Evolutionary conservation across 768 basidiomycete species (phyloP).

Genomic region (Multifurca ochricompacta): DNA sequence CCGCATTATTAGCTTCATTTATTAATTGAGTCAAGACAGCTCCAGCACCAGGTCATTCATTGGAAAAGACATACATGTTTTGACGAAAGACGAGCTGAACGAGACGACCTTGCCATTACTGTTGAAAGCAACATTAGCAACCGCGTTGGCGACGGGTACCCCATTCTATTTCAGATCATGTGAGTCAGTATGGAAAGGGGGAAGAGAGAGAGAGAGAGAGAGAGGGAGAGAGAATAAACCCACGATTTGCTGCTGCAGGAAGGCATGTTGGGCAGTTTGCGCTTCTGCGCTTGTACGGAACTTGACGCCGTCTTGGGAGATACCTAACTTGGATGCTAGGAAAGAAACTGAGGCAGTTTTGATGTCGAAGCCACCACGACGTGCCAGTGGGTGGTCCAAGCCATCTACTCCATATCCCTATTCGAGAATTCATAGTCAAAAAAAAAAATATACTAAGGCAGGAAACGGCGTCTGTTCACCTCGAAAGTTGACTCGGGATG

Average conservation of each 20-base stretch:
- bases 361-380: conserved; percentile 22
- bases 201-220: too few relatives aligned
- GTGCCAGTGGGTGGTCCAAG: conserved; percentile 22
- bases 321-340: conserved; percentile 21
- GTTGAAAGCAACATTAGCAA: conserved; percentile 39
- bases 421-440: not conserved
- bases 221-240: not conserved
- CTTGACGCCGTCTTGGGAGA: conserved; percentile 12
- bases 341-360: conserved; percentile 23
- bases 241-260: conserved; percentile 23
- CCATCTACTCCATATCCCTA: conserved; percentile 24
- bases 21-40: not conserved
- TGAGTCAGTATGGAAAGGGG: not conserved
- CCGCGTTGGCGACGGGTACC: conserved; percentile 33
- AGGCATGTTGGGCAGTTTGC: conserved; percentile 20
- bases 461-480: conserved; percentile 16
- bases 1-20: conserved; percentile 18
- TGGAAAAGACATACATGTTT: conserved; percentile 30
- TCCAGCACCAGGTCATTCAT: not conserved
- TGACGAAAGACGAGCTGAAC: conserved; percentile 41
- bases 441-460: not conserved
- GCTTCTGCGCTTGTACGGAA: conserved; percentile 20
- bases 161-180: conserved; percentile 24
- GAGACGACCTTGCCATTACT: conserved; percentile 34
- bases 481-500: conserved; percentile 26